These are phyloP conservation scores for Telopea speciosissima DNA, from an alignment of 177 flowering plant genomes.

Conservation along the genomic window DNA sequence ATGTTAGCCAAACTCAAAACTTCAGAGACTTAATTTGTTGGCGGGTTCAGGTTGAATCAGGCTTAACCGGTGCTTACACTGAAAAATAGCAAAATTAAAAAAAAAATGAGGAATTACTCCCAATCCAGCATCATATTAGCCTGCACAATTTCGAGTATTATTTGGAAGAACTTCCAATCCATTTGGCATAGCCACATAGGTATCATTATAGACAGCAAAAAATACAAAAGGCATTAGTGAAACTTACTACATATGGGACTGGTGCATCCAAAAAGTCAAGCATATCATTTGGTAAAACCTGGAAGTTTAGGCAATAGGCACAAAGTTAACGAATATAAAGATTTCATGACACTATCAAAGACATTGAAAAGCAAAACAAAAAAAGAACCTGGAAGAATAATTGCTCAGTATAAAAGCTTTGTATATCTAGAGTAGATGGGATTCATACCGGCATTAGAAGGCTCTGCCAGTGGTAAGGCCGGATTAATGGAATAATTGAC, in stretches of 20 bases:
- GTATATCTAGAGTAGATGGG: slow-evolving; percentile 2
- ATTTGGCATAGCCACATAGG: no score
- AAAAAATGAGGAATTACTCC: no score
- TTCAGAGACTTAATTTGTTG: background rate
- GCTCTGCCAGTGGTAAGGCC: slow-evolving; percentile 99
- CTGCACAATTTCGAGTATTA: no score
- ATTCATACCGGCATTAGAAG: slow-evolving; percentile 81
- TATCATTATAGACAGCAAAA: background rate
- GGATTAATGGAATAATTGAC: slow-evolving; percentile 78
- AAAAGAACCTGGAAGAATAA: background rate
- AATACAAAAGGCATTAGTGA: background rate
- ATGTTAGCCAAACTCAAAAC: background rate
- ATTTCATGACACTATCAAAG: background rate
- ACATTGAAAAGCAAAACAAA: slow-evolving; percentile 1
- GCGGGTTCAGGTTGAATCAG: background rate
- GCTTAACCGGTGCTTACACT: background rate
- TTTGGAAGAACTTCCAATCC: no score
- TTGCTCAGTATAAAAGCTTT: background rate
- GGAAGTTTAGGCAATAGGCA: slow-evolving; percentile 14
- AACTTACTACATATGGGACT: slow-evolving; percentile 93
- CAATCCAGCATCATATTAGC: no score
- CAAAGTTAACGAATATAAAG: background rate
- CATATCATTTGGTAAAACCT: slow-evolving; percentile 99
- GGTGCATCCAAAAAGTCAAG: slow-evolving; percentile 99
- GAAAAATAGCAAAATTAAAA: no score